These are phyloP conservation scores for Wickerhamomyces subpelliculosus DNA, from an alignment of 805 yeast genomes.

Conservation along the genomic window DNA sequence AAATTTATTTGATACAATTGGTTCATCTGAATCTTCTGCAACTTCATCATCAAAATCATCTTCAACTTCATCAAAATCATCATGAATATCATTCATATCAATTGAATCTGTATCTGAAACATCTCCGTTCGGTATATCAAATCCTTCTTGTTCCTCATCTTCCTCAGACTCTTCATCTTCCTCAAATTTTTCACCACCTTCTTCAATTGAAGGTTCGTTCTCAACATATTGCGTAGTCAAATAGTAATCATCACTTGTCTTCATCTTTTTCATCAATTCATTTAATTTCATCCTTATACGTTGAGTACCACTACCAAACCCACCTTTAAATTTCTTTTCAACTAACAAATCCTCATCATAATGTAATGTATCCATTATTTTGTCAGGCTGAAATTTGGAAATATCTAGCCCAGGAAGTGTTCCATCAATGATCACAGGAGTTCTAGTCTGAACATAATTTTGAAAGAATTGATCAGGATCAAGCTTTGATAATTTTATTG, in stretches of 20 bases:
- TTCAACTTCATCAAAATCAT: slow-evolving; percentile 40
- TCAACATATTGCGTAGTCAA: slow-evolving; percentile 65
- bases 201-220: slow-evolving; percentile 18
- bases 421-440: slow-evolving; percentile 45
- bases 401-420: slow-evolving; percentile 27
- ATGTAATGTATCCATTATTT: slow-evolving; percentile 30
- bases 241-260: slow-evolving; percentile 42
- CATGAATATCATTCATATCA: slow-evolving; percentile 38
- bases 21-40: slow-evolving; percentile 8
- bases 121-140: slow-evolving; percentile 2
- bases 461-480: not conserved
- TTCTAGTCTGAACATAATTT: slow-evolving; percentile 9
- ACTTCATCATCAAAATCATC: slow-evolving; percentile 13
- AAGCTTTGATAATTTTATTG: slow-evolving; percentile 1
- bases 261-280: slow-evolving; percentile 38
- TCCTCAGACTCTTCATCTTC: slow-evolving; percentile 11
- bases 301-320: slow-evolving; percentile 60
- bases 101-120: slow-evolving; percentile 34
- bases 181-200: slow-evolving; percentile 13
- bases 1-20: slow-evolving; percentile 7
- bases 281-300: slow-evolving; percentile 44
- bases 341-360: slow-evolving; percentile 39
- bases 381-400: slow-evolving; percentile 26
- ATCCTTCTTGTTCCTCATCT: slow-evolving; percentile 12
- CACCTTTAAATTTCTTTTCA: slow-evolving; percentile 51